phyloP scores from a whole-genome alignment of 2,329 filamentous ascomycete species.

The Pseudopyrenochaeta lycopersici region DNA sequence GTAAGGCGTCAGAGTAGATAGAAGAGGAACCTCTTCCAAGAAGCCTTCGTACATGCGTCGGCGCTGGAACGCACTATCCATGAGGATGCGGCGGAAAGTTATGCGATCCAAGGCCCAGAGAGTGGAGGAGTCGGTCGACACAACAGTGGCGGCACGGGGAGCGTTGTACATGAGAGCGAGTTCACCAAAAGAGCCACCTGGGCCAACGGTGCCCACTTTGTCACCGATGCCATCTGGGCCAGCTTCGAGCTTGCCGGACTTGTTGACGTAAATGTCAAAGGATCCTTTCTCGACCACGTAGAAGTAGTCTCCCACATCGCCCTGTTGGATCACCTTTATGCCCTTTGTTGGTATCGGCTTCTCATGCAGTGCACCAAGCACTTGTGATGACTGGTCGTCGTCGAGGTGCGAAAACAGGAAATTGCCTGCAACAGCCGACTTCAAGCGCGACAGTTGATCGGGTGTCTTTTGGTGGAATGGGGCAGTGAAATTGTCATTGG shows the following conservation, averaged over 20 bases:
- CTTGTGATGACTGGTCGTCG: constrained; percentile 87
- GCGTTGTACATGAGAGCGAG: constrained; percentile 99
- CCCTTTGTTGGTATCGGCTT: constrained; percentile 94
- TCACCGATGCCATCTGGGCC: constrained; percentile 83
- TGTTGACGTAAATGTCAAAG: constrained; percentile 92
- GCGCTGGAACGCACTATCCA: constrained; percentile 97
- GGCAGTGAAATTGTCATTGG: constrained; percentile 88
- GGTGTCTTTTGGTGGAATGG: constrained; percentile 83
- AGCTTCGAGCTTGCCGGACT: constrained; percentile 77
- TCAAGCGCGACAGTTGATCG: constrained; percentile 82
- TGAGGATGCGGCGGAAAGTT: constrained; percentile 96
- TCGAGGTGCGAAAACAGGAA: constrained; percentile 95
- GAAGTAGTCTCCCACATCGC: constrained; percentile 96
- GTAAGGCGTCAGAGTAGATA: constrained; percentile 84
- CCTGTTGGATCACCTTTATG: constrained; percentile 91
- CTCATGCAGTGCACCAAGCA: constrained; percentile 89
- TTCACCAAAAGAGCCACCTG: constrained; percentile 95
- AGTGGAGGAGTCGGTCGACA: constrained; percentile 82
- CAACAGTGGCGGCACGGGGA: constrained; percentile 91
- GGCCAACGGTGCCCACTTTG: constrained; percentile 81
- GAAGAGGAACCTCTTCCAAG: constrained; percentile 88
- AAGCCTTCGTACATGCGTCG: constrained; percentile 98
- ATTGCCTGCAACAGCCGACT: constrained; percentile 83
- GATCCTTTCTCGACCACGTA: constrained; percentile 92
- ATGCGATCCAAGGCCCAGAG: constrained; percentile 95